Base-by-base conservation (phyloP, 129 eudicot genomes). In the Erigeron canadensis region DNA sequence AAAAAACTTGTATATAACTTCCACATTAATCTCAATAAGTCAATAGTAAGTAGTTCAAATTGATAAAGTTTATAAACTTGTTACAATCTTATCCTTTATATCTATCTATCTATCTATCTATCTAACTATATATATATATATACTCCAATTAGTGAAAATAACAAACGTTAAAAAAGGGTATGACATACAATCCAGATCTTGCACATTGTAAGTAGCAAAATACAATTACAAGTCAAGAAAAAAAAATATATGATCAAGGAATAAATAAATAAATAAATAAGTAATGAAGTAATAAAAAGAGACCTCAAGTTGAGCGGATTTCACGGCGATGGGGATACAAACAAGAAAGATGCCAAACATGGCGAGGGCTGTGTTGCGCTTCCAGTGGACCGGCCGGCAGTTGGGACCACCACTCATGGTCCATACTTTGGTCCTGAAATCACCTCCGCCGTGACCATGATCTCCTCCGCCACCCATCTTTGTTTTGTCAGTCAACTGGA, bases 311-410 rank as follows among this genome's bases (percentile, higher is more conserved):
- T 89, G 75, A 13, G 90, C 98, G 1, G 98, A 94, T 82, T 84
- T 86, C 89, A 89, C 84, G 71, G 97, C 96, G 84, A 94, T 84
- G 71, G 98, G 98, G 69, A 94, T 90, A 51, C 98, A 94, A 67
- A 89, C 75, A 64, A 94, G 90, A 73, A 94, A 76, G 77, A 89
- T 80, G 43, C 98, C 98, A 59, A 67, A 68, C 87, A 94, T 84
- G 44, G 98, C 98, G 67, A 94, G 42, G 42, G 98, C 98, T 22
- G 98, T 94, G 86, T 94, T 94, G 80, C 98, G 96, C 76, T 82
- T 86, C 98, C 98, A 94, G 86, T 94, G 98, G 46, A 68, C 53
- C 56, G 98, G 98, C 45, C 98, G 84, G 47, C 98, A 92, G 86
- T 89, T 43, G 65, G 98, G 93, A 60, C 98, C 98, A 69, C 98